phyloP scores from a whole-genome alignment of 2,329 filamentous ascomycete genomes.

The Zymoseptoria brevis region DNA sequence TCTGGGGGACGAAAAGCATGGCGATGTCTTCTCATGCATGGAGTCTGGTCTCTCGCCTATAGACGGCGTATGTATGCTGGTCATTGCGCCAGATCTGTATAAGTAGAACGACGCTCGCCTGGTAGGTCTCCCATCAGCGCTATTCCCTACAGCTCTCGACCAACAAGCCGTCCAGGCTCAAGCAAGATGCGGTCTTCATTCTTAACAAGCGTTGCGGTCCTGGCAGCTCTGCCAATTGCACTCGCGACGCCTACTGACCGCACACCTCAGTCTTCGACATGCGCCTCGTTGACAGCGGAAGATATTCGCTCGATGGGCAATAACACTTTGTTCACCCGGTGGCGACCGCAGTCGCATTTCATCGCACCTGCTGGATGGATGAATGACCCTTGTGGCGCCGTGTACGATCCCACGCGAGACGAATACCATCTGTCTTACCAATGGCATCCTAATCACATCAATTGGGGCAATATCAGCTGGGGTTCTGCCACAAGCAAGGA shows the following conservation, averaged over 20 bases:
- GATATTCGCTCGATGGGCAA: slow-evolving; percentile 33
- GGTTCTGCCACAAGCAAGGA: slow-evolving; percentile 47
- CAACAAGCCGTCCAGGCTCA: background rate
- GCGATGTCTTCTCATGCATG: background rate
- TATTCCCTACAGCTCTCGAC: background rate
- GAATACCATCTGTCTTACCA: slow-evolving; percentile 49
- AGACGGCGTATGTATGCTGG: background rate
- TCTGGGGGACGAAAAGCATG: background rate
- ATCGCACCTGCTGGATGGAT: slow-evolving; percentile 43
- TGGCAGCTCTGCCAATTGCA: background rate
- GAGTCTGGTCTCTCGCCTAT: background rate
- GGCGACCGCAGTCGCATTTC: slow-evolving; percentile 41
- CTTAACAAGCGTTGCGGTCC: background rate
- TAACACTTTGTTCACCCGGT: slow-evolving; percentile 43
- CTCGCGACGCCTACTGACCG: background rate
- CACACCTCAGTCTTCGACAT: slow-evolving; percentile 6
- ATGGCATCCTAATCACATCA: slow-evolving; percentile 42
- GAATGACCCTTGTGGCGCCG: slow-evolving; percentile 45
- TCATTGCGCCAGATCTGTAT: background rate
- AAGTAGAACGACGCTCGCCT: background rate
- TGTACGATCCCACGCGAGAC: slow-evolving; percentile 42
- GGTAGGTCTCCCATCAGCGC: background rate
- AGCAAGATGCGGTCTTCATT: slow-evolving; percentile 1
- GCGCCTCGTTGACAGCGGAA: slow-evolving; percentile 25
- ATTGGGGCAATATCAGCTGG: slow-evolving; percentile 44